Percentiles rank a stretch among this genome's conserved stretches.
Evolutionary conservation across 2,329 filamentous ascomycete genomes (phyloP).

Genomic region (Mycosphaerella sp.): DNA sequence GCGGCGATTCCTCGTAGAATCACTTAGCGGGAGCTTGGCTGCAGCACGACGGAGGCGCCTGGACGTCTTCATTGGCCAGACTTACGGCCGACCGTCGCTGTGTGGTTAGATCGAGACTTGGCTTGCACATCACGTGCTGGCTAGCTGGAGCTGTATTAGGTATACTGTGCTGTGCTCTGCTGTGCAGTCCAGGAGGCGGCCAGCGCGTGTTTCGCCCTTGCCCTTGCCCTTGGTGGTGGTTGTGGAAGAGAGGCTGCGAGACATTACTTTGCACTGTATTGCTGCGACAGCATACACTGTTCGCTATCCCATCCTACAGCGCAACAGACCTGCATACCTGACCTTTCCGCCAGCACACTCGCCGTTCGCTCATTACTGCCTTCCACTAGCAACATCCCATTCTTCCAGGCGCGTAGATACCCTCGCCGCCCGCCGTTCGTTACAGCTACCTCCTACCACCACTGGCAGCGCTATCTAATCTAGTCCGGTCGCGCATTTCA

Average conservation of each 20-base stretch:
- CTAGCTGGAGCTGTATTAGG: too few relatives aligned
- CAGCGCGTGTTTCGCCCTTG: not conserved
- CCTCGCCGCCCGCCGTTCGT: not conserved
- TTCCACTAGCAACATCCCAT: not conserved
- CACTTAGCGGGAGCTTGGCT: not conserved
- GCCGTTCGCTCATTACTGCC: not conserved
- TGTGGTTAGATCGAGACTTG: not conserved
- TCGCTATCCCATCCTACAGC: too few relatives aligned
- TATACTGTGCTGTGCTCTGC: not conserved
- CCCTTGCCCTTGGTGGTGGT: too few relatives aligned
- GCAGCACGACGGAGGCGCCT: not conserved
- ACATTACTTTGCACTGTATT: too few relatives aligned
- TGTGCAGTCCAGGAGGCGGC: not conserved
- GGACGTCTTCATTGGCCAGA: not conserved
- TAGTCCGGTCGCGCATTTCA: not conserved
- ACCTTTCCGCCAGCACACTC: too few relatives aligned
- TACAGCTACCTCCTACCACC: constrained; percentile 1
- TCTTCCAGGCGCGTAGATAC: not conserved
- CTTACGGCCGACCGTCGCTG: too few relatives aligned
- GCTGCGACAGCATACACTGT: too few relatives aligned
- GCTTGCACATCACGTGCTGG: not conserved
- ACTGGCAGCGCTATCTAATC: constrained; percentile 1
- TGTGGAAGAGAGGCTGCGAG: too few relatives aligned
- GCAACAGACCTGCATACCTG: too few relatives aligned
- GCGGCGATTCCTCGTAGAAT: constrained; percentile 5